These are phyloP conservation scores for Salix suchowensis DNA, from an alignment of 345 rosid species.

Conservation along the genomic window DNA sequence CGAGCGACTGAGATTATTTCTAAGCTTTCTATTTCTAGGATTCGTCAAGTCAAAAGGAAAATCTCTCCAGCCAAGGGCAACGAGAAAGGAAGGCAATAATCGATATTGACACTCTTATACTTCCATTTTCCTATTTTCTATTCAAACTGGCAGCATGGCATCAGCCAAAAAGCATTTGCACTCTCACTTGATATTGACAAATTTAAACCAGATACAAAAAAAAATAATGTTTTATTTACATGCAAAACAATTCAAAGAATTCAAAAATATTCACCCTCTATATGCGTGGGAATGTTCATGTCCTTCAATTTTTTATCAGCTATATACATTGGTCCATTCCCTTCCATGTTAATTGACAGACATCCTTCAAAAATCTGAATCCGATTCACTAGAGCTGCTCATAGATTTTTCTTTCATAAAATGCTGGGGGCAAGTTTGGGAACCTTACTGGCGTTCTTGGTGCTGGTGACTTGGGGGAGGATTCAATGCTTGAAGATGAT, in stretches of 20 bases:
- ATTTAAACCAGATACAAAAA: not conserved
- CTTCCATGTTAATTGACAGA: not conserved
- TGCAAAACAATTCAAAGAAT: conserved; percentile 12
- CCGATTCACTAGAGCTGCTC: conserved; percentile 60
- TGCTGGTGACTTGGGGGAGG: conserved; percentile 30
- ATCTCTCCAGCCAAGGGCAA: not conserved
- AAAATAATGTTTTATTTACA: not conserved
- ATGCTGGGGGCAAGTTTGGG: conserved; percentile 57
- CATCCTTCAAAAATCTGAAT: conserved; percentile 43
- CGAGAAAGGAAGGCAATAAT: not conserved
- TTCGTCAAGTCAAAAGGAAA: not conserved
- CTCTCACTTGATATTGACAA: not conserved
- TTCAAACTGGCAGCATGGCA: not conserved
- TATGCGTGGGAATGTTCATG: not conserved
- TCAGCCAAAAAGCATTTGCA: not conserved
- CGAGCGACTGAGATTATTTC: not conserved
- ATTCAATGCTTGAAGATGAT: conserved; percentile 16
- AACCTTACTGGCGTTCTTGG: conserved; percentile 43
- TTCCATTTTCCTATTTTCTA: not conserved
- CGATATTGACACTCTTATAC: not conserved
- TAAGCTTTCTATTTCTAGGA: not conserved
- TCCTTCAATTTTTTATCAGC: not conserved
- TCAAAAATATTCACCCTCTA: conserved; percentile 9
- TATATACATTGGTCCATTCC: conserved; percentile 24
- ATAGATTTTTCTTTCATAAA: conserved; percentile 51